Evolutionary conservation across 805 yeast species (phyloP).

Genomic region (Kuraishia piskuri): DNA sequence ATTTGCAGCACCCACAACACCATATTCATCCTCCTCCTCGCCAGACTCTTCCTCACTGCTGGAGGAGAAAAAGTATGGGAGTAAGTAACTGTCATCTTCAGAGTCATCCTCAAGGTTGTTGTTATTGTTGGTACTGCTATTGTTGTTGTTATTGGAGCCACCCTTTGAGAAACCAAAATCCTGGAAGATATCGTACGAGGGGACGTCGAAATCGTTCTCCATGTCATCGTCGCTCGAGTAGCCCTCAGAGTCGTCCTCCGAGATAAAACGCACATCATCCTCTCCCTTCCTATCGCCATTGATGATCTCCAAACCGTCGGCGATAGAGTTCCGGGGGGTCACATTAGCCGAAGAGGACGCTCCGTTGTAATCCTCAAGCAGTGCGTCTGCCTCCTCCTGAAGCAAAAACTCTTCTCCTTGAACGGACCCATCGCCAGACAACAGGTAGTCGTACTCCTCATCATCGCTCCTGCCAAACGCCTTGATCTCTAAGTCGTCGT

Average conservation of each 20-base stretch:
- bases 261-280: slow-evolving; percentile 4
- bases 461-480: slow-evolving; percentile 26
- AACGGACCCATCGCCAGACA: slow-evolving; percentile 16
- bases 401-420: slow-evolving; percentile 25
- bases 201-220: slow-evolving; percentile 21
- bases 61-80: slow-evolving; percentile 61
- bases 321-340: slow-evolving; percentile 24
- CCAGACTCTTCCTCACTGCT: slow-evolving; percentile 17
- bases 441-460: slow-evolving; percentile 18
- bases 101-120: slow-evolving; percentile 22
- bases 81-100: slow-evolving; percentile 62
- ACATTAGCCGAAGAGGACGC: slow-evolving; percentile 15
- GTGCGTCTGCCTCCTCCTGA: slow-evolving; percentile 33
- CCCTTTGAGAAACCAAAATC: not conserved
- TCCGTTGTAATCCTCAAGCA: slow-evolving; percentile 28
- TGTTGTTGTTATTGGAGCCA: not conserved
- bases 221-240: slow-evolving; percentile 21
- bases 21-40: slow-evolving; percentile 7
- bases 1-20: slow-evolving; percentile 3
- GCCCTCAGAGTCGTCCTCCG: not conserved
- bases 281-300: slow-evolving; percentile 9
- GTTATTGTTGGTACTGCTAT: not conserved
- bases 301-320: slow-evolving; percentile 2
- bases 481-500: slow-evolving; percentile 26
- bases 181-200: slow-evolving; percentile 17